Conservation (phyloP, 169 alveolate species). For the Plasmodium billcollinsi region DNA sequence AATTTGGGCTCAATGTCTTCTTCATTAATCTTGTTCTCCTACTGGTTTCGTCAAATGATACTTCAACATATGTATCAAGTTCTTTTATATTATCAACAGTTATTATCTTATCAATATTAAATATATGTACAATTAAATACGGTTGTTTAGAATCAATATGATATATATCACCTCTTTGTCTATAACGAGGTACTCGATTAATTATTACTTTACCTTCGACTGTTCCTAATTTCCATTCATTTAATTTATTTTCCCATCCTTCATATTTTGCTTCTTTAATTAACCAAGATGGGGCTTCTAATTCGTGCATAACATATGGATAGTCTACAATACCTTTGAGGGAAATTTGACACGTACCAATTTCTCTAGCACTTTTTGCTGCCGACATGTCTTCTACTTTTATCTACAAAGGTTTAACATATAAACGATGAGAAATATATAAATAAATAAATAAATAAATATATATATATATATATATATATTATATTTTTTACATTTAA, state of each 20-base stretch:
- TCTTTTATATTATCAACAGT: constrained; percentile 75
- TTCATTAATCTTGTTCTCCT: constrained; percentile 78
- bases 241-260: constrained; percentile 81
- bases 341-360: constrained; percentile 81
- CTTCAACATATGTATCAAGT: constrained; percentile 82
- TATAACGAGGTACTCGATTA: constrained; percentile 80
- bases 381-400: constrained; percentile 83
- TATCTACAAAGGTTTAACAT: constrained; percentile 54
- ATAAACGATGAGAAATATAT: neutral
- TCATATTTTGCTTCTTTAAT: constrained; percentile 81
- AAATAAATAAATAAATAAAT: neutral
- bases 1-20: constrained; percentile 78
- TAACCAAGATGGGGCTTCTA: constrained; percentile 81
- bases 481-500: constrained; percentile 28
- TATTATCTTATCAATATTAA: constrained; percentile 80
- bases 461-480: neutral
- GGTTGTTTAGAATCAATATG: constrained; percentile 32
- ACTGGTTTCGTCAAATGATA: constrained; percentile 79
- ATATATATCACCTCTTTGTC: constrained; percentile 78
- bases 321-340: constrained; percentile 82
- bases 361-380: constrained; percentile 78
- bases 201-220: constrained; percentile 79
- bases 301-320: constrained; percentile 78
- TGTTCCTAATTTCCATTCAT: constrained; percentile 79
- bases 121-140: constrained; percentile 79